Conservation (phyloP, 148 eudicot genomes). For the Cornus suecica region DNA sequence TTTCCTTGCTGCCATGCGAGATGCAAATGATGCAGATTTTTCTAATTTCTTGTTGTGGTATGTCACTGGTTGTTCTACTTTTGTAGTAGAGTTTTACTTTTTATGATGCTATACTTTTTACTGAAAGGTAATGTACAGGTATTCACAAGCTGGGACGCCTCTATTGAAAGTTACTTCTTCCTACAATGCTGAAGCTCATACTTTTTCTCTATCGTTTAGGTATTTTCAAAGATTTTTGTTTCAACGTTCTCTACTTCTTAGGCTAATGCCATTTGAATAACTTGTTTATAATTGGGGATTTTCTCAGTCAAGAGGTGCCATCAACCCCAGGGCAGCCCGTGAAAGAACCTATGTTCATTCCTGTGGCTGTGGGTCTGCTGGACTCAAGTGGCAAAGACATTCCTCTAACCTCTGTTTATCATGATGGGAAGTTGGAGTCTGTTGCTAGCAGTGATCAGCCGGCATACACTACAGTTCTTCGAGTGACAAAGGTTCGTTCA, state of each 20-base stretch:
- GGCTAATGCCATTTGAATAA: neutral
- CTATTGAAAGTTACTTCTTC: constrained; percentile 65
- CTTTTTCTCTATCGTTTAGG: constrained; percentile 82
- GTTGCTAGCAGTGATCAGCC: constrained; percentile 43
- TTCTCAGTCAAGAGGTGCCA: constrained; percentile 84
- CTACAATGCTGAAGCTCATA: constrained; percentile 69
- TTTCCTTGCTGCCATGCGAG: constrained; percentile 94
- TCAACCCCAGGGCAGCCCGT: constrained; percentile 82
- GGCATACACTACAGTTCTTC: constrained; percentile 66
- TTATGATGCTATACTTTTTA: constrained; percentile 15
- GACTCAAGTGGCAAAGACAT: constrained; percentile 84
- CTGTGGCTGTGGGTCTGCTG: constrained; percentile 77
- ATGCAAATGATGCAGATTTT: constrained; percentile 92
- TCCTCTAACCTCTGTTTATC: constrained; percentile 68
- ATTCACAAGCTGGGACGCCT: constrained; percentile 99
- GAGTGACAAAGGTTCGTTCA: constrained; percentile 72
- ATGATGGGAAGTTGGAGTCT: constrained; percentile 69
- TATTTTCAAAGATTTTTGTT: constrained; percentile 17
- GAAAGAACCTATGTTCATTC: constrained; percentile 98
- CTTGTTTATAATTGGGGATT: constrained; percentile 7
- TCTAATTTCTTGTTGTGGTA: constrained; percentile 90
- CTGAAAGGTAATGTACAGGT: constrained; percentile 42
- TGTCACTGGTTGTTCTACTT: constrained; percentile 8
- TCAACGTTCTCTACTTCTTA: neutral
- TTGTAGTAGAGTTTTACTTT: neutral